A percentile compares a stretch with the other conserved stretches of the same genome.
These are phyloP conservation scores for Globisporangium middletonii DNA, from an alignment of 352 stramenopile species.

Conservation along the genomic window DNA sequence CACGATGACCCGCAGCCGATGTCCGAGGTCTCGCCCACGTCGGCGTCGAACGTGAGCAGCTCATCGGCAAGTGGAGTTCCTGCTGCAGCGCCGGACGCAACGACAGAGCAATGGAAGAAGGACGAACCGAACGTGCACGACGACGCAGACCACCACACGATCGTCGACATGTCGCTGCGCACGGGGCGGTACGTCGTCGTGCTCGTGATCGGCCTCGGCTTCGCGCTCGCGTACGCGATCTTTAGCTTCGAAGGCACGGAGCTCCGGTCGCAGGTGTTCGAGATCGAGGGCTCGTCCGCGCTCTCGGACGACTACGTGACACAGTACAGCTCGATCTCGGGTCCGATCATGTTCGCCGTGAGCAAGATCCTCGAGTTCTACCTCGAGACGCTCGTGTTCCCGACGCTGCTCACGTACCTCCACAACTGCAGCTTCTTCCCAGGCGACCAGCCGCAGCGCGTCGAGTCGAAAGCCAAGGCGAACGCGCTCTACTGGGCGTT, in stretches of 20 bases:
- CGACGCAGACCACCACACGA: constrained; percentile 17
- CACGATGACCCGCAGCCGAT: neutral
- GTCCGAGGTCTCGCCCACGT: constrained; percentile 4
- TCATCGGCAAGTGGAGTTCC: neutral
- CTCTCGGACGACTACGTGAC: constrained; percentile 8
- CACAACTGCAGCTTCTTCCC: constrained; percentile 21
- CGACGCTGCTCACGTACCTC: constrained; percentile 17
- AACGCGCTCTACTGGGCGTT: constrained; percentile 16
- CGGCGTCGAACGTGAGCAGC: constrained; percentile 5
- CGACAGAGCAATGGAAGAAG: constrained; percentile 3
- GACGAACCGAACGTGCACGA: constrained; percentile 2
- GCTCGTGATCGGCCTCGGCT: constrained; percentile 13
- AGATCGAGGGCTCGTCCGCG: constrained; percentile 10
- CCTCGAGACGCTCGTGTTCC: constrained; percentile 19
- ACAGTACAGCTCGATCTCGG: constrained; percentile 15
- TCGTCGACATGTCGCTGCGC: constrained; percentile 19
- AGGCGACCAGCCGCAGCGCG: constrained; percentile 17
- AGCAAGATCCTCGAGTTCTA: constrained; percentile 17
- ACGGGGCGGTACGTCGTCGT: constrained; percentile 16
- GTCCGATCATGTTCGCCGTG: constrained; percentile 14
- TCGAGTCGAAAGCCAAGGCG: constrained; percentile 16
- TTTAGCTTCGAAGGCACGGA: constrained; percentile 14
- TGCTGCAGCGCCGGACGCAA: neutral
- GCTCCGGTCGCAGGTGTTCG: constrained; percentile 7
- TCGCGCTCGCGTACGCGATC: constrained; percentile 12